Base-by-base conservation (phyloP, 495 filamentous ascomycete genomes). In the Hypoxylon lenormandii region DNA sequence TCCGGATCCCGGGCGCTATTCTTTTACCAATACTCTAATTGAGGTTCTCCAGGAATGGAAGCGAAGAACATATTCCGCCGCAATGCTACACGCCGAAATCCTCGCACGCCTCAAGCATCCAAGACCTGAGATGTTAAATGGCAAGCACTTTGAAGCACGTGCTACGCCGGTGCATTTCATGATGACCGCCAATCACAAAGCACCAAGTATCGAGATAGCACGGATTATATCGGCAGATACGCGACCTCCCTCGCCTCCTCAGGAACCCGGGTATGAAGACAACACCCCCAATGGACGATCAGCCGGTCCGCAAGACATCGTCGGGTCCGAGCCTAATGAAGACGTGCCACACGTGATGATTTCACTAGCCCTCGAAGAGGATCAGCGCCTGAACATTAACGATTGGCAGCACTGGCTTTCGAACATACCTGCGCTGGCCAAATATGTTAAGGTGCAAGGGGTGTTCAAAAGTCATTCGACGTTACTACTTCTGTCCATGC, bases 401-500 rank as follows among this genome's bases (percentile, higher is more conserved):
- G 79, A 79, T 23, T 85, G 82, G 82, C 76, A 82, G 46, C 69
- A 79, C 8, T 85, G 82, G 82, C 74, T 86, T 53, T 70, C 75
- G 5, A 72, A 53, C 16, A 77, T 83, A 40, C 84, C 84, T 5
- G 81, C 80, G 8, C 63, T 85, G 11, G 82, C 82, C 30, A 81
- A 81, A 51, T 81, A 83, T 60, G 83, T 81, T 30, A 79, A 82
- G 56, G 79, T 85, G 4, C 81, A 86, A 71, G 83, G 83, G 19
- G 77, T 84, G 2, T 86, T 83, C 65, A 81, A 82, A 59, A 84
- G 83, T 45, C 78, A 85, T 60, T 86, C 83, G 12, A 84, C 79
- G 0, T 57, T 86, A 30, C 64, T 85, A 12, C 59, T 85, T 12
- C 56, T 85, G 0, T 82, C 81, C 0, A 67, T 86, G 46, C 83